Conservation (phyloP, 2,329 filamentous ascomycete genomes). For the Colletotrichum tabaci region DNA sequence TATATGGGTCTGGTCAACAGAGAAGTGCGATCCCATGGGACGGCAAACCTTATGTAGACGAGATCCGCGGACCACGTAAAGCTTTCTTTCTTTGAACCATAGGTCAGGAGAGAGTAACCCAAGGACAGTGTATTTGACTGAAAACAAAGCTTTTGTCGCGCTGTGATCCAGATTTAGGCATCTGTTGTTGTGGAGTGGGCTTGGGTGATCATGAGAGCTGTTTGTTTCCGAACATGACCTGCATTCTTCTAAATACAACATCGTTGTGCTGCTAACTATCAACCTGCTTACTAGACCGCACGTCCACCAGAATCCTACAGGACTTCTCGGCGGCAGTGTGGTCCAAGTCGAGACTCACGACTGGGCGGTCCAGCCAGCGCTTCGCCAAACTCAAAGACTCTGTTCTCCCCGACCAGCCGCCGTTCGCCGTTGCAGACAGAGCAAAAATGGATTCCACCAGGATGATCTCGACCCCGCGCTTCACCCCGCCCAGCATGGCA, state of each 20-base stretch:
- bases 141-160: no score
- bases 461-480: background rate
- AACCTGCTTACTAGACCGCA: no score
- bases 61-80: background rate
- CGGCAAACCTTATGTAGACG: background rate
- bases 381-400: background rate
- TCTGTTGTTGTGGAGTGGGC: no score
- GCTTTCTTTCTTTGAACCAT: no score
- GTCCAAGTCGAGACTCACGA: background rate
- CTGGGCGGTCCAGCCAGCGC: conserved; percentile 27
- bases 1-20: background rate
- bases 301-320: background rate
- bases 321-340: background rate
- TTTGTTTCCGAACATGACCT: no score
- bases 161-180: no score
- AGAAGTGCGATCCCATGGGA: no score
- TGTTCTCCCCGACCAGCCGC: background rate
- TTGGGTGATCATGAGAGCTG: no score
- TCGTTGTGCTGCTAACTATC: no score
- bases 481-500: background rate
- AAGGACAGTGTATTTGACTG: no score
- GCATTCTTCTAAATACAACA: no score
- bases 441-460: conserved; percentile 38
- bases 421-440: conserved; percentile 19
- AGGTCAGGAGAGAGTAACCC: no score